Conservation (phyloP, 2,329 filamentous ascomycete species). For the Trichoderma sp. region DNA sequence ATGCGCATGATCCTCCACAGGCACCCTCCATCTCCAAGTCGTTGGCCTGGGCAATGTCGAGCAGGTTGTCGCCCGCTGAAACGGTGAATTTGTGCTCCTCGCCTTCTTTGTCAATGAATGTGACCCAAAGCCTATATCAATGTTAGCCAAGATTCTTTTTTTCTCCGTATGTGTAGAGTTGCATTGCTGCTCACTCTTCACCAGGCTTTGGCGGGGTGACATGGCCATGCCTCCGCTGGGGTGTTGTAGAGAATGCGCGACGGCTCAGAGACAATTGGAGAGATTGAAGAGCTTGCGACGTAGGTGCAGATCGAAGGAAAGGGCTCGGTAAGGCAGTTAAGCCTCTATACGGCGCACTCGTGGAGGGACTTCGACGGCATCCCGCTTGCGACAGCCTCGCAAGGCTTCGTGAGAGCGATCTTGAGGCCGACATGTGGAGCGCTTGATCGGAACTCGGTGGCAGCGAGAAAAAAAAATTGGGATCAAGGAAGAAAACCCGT, state of each 20-base stretch:
- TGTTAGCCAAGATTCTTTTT: not conserved
- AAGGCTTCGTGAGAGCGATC: conserved; percentile 34
- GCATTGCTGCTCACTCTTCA: conserved; percentile 69
- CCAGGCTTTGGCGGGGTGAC: conserved; percentile 81
- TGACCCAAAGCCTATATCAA: conserved; percentile 71
- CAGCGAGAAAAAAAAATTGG: not conserved
- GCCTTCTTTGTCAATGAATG: conserved; percentile 91
- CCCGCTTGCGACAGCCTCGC: conserved; percentile 33
- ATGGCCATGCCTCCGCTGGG: conserved; percentile 68
- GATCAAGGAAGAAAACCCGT: not conserved
- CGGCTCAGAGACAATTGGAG: conserved; percentile 24
- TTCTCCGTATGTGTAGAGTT: not conserved
- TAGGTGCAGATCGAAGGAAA: conserved; percentile 27
- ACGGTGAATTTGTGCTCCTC: conserved; percentile 75
- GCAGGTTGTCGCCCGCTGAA: conserved; percentile 81
- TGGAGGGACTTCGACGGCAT: conserved; percentile 32
- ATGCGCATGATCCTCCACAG: conserved; percentile 90
- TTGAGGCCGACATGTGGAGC: conserved; percentile 33
- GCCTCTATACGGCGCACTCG: conserved; percentile 24
- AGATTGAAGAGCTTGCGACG: not conserved
- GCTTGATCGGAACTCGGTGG: not conserved
- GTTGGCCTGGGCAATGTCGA: conserved; percentile 92
- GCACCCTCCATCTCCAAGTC: conserved; percentile 99
- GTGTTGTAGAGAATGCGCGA: conserved; percentile 65
- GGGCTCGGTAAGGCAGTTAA: conserved; percentile 12